phyloP scores from a whole-genome alignment of 768 basidiomycete species.

The Phylloporus arenicola region DNA sequence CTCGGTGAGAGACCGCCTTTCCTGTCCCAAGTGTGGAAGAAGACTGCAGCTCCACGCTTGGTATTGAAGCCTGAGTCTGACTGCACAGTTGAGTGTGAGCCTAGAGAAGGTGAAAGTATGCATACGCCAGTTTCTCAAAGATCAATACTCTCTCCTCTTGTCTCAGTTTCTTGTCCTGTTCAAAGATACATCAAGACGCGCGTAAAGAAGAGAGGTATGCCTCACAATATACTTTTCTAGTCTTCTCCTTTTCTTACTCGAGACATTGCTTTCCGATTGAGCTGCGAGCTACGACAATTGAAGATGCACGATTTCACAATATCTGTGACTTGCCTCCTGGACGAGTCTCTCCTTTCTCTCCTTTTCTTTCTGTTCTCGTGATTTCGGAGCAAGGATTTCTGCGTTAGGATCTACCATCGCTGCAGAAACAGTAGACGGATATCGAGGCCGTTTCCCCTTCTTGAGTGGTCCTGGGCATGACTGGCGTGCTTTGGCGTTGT shows the following conservation, averaged over 20 bases:
- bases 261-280: conserved; percentile 68
- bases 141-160: conserved; percentile 78
- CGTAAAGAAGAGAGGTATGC: conserved; percentile 1
- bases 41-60: conserved; percentile 60
- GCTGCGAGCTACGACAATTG: conserved; percentile 24
- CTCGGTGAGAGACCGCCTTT: conserved; percentile 53
- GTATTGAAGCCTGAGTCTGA: conserved; percentile 67
- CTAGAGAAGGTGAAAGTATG: conserved; percentile 16
- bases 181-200: background rate
- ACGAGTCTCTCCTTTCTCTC: conserved; percentile 55
- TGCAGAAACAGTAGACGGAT: conserved; percentile 17
- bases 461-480: conserved; percentile 58
- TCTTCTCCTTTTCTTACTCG: conserved; percentile 79
- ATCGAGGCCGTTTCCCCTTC: conserved; percentile 48
- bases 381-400: conserved; percentile 52
- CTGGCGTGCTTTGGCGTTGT: conserved; percentile 66
- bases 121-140: conserved; percentile 76
- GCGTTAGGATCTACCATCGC: conserved; percentile 50
- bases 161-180: conserved; percentile 84
- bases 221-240: conserved; percentile 90
- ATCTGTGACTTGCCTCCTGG: conserved; percentile 47
- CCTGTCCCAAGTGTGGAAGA: conserved; percentile 84
- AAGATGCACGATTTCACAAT: background rate
- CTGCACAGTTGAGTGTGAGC: conserved; percentile 36
- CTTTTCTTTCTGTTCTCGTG: conserved; percentile 53